A percentile compares a stretch with the other conserved stretches of the same genome.
Evolutionary conservation across 2,329 filamentous ascomycete species (phyloP).

Genomic region (Karstenula rhodostoma): DNA sequence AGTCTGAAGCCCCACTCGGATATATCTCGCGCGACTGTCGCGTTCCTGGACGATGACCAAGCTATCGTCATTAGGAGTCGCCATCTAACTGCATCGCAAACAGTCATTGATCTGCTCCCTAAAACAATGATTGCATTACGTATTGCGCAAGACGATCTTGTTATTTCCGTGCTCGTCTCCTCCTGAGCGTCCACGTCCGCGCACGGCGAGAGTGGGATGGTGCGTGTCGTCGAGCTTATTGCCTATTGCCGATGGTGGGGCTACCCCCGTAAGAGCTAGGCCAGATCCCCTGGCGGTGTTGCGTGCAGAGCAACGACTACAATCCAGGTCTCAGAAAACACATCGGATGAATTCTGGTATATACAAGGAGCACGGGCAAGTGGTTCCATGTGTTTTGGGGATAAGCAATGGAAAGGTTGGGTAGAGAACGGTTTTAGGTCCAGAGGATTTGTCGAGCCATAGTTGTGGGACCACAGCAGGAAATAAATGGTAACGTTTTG

Average conservation of each 20-base stretch:
- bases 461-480: not conserved
- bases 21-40: constrained; percentile 6
- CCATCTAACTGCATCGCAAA: not conserved
- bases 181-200: not conserved
- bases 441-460: not conserved
- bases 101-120: not conserved
- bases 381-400: not conserved
- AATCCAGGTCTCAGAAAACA: not conserved
- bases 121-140: not conserved
- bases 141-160: not conserved
- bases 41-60: constrained; percentile 4
- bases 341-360: not conserved
- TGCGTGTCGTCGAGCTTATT: not conserved
- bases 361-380: not conserved
- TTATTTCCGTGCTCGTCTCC: not conserved
- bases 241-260: not conserved
- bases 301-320: not conserved
- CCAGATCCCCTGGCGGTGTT: not conserved
- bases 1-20: constrained; percentile 4
- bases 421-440: not conserved
- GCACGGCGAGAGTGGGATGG: not conserved
- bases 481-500: not conserved
- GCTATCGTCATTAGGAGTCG: constrained; percentile 6
- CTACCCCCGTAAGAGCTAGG: not conserved
- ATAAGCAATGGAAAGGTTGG: not conserved